Conservation (phyloP, 805 yeast species). For the Candida ortonii region DNA sequence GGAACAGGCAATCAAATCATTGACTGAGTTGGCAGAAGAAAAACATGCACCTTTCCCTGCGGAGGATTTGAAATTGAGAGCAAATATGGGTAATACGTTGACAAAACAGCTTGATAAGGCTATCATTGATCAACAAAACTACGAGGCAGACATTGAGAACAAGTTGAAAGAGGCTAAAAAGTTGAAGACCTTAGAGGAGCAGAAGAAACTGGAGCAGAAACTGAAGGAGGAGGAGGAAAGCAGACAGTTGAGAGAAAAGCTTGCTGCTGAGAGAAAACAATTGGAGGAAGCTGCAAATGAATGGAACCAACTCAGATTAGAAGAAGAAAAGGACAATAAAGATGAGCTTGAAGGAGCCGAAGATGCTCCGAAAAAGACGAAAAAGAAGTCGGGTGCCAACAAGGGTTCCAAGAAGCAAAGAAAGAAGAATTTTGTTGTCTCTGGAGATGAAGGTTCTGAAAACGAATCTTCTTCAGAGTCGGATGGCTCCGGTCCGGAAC, state of each 20-base stretch:
- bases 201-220: conserved; percentile 39
- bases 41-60: conserved; percentile 73
- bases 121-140: conserved; percentile 67
- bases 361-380: conserved; percentile 31
- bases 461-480: conserved; percentile 12
- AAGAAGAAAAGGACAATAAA: conserved; percentile 35
- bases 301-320: conserved; percentile 43
- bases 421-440: conserved; percentile 32
- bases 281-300: conserved; percentile 57
- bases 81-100: conserved; percentile 80
- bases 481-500: conserved; percentile 15
- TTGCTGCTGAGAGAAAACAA: conserved; percentile 44
- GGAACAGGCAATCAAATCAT: conserved; percentile 54
- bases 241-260: conserved; percentile 43
- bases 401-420: conserved; percentile 23
- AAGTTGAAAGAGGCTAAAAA: conserved; percentile 74
- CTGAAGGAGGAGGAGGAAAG: conserved; percentile 44
- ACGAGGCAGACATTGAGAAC: conserved; percentile 52
- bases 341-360: conserved; percentile 34
- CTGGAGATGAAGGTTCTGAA: conserved; percentile 42
- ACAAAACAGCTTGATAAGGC: conserved; percentile 67
- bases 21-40: conserved; percentile 55
- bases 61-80: conserved; percentile 79
- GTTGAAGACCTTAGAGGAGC: conserved; percentile 54
- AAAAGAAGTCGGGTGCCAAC: conserved; percentile 29